These are phyloP conservation scores for Oldenlandia corymbosa DNA, from an alignment of 257 asterid species.

Conservation along the genomic window DNA sequence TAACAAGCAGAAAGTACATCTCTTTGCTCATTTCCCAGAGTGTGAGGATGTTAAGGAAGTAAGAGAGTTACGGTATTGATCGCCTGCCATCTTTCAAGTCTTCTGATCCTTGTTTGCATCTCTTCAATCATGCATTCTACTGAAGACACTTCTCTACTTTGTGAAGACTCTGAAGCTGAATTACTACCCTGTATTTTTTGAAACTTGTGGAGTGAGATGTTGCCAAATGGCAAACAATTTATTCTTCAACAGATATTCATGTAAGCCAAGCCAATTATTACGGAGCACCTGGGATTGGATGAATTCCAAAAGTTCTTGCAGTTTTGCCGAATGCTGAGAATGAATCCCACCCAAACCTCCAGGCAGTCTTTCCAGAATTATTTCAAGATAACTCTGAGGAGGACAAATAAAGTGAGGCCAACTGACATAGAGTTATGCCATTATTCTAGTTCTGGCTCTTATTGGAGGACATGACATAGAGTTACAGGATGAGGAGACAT, in stretches of 20 bases:
- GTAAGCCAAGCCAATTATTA: slow-evolving; percentile 1
- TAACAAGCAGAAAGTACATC: background rate
- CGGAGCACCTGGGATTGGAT: slow-evolving; percentile 73
- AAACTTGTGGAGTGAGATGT: background rate
- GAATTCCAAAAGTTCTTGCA: slow-evolving; percentile 84
- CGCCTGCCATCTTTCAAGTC: slow-evolving; percentile 80
- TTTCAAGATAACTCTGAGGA: slow-evolving; percentile 85
- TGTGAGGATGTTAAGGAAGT: background rate
- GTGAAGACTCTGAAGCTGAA: slow-evolving; percentile 83
- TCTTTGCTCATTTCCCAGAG: background rate
- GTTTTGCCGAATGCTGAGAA: slow-evolving; percentile 80
- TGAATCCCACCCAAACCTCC: slow-evolving; percentile 72
- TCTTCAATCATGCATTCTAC: slow-evolving; percentile 74
- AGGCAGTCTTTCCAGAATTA: slow-evolving; percentile 75
- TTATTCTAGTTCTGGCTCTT: background rate
- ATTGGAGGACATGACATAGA: background rate
- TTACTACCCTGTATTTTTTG: slow-evolving; percentile 57
- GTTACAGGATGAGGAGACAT: slow-evolving; percentile 9
- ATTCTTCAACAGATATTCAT: background rate
- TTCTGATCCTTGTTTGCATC: slow-evolving; percentile 83
- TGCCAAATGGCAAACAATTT: background rate
- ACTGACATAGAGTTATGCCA: no score
- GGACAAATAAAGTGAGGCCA: slow-evolving; percentile 18
- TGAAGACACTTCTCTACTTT: slow-evolving; percentile 71
- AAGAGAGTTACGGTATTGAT: slow-evolving; percentile 61